Evolutionary conservation across 2,329 filamentous ascomycete genomes (phyloP), one percentile per base, ranked within the genome.

Genomic region (Fusarium sublunatum): DNA sequence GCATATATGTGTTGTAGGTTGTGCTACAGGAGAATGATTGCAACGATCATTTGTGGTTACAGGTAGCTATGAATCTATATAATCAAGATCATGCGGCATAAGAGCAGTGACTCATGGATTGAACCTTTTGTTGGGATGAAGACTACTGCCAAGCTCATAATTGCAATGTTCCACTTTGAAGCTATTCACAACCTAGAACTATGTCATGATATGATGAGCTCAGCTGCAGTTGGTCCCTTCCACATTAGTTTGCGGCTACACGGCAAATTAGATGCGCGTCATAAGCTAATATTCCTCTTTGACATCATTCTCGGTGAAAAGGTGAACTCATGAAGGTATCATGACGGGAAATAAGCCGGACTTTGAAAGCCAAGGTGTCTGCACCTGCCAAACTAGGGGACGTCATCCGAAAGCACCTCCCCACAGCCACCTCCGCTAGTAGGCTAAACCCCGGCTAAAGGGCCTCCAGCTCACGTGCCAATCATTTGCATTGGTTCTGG

Each of bases 401-500:
- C 51, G 45, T 53, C 40, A 58, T 50, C 55, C 45, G 43, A 31
- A 12, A 26, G 56, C 43, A 40, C 11, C 41, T 40, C 39, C 34
- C 26, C 36, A 41, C 31, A 57, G 38, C 36, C 34, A 50, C 13
- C 53, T 58, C 32, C 34, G 9, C 31, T 8, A n/a, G n/a, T 26
- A 6, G 64, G 63, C 29, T 66, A 67, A 66, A 61, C 51, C 6
- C 29, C 63, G 64, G 64, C 10, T 24, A 24, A 57, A 48, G n/a
- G 19, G 15, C 28, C 4, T 13, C 25, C 6, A 54, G 41, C 63
- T 66, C 64, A 66, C 64, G 64, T 66, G 64, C 63, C 44, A 51
- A 31, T 38, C 25, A 60, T 58, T 34, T 51, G 43, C 49, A 52
- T 49, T 49, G 28, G 38, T 46, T 52, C 26, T 22, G 36, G 35